Evolutionary conservation across 139 green algal species (phyloP).

Genomic region (Coelastrella sp.): DNA sequence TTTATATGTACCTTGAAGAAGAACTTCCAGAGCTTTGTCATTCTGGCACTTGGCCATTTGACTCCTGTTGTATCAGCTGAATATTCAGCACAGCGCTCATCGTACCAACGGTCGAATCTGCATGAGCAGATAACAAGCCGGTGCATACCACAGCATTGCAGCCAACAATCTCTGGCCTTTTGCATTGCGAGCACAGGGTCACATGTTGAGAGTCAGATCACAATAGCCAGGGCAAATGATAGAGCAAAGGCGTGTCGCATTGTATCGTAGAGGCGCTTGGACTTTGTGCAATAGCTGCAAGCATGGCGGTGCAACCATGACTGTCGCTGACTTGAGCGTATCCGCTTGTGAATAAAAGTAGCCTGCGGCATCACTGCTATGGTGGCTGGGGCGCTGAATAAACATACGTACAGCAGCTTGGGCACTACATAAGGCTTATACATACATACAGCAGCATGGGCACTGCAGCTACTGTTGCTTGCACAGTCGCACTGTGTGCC

Average conservation of each 20-base stretch:
- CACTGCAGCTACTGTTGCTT: not conserved
- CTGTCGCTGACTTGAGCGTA: too few relatives aligned
- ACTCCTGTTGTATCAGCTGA: slow-evolving; percentile 27
- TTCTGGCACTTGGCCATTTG: slow-evolving; percentile 26
- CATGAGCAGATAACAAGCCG: not conserved
- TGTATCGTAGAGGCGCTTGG: too few relatives aligned
- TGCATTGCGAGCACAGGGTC: not conserved
- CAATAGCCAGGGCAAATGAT: not conserved
- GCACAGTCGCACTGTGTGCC: not conserved
- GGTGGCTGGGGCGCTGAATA: not conserved
- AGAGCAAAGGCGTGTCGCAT: too few relatives aligned
- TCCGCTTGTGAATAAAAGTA: too few relatives aligned
- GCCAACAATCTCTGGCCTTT: not conserved
- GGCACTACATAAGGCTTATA: too few relatives aligned
- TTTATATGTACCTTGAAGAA: slow-evolving; percentile 49
- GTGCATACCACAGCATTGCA: not conserved
- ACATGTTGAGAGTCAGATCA: not conserved
- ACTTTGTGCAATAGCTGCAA: too few relatives aligned
- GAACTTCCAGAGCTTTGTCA: slow-evolving; percentile 51
- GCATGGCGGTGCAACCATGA: too few relatives aligned
- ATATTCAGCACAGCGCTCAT: not conserved
- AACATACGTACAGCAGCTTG: not conserved
- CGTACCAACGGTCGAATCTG: slow-evolving; percentile 5
- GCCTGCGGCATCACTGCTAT: too few relatives aligned
- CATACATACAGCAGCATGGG: not conserved